Percentiles rank a stretch among this genome's conserved stretches.
Conservation (phyloP, 2,329 filamentous ascomycete genomes). For the Curvularia hawaiiensis region DNA sequence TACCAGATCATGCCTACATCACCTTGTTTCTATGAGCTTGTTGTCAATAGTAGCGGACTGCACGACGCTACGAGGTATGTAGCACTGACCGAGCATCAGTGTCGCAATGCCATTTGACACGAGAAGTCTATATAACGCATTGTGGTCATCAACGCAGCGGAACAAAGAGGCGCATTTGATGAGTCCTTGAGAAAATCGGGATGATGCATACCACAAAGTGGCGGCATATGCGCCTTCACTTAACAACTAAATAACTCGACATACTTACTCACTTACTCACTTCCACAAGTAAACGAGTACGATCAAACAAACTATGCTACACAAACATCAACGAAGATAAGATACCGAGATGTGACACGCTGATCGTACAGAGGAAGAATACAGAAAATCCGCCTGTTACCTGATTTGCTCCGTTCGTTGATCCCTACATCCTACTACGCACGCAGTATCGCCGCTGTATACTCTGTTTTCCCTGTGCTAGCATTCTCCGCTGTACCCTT, state of each 20-base stretch:
- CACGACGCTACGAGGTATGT: not conserved
- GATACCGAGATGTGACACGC: not conserved
- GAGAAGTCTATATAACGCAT: no score
- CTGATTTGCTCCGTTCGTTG: not conserved
- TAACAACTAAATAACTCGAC: not conserved
- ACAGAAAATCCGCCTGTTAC: not conserved
- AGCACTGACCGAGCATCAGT: not conserved
- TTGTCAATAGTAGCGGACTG: not conserved
- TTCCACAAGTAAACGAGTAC: not conserved
- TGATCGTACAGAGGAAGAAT: not conserved
- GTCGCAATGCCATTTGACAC: not conserved
- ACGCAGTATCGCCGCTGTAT: conserved; percentile 5
- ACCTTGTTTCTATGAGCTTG: not conserved
- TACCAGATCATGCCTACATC: not conserved
- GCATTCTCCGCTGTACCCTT: not conserved
- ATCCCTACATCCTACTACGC: not conserved
- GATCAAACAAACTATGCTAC: not conserved
- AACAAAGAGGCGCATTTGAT: no score
- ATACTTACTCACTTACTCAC: not conserved
- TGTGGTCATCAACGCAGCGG: not conserved
- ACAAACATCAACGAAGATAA: not conserved
- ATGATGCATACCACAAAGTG: not conserved
- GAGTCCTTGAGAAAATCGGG: no score
- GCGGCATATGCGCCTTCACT: not conserved
- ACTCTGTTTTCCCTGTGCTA: not conserved